Percentiles rank a stretch among this genome's conserved stretches.
These are phyloP conservation scores for Citrus mangshanensis DNA, from an alignment of 345 rosid genomes.

Conservation along the genomic window DNA sequence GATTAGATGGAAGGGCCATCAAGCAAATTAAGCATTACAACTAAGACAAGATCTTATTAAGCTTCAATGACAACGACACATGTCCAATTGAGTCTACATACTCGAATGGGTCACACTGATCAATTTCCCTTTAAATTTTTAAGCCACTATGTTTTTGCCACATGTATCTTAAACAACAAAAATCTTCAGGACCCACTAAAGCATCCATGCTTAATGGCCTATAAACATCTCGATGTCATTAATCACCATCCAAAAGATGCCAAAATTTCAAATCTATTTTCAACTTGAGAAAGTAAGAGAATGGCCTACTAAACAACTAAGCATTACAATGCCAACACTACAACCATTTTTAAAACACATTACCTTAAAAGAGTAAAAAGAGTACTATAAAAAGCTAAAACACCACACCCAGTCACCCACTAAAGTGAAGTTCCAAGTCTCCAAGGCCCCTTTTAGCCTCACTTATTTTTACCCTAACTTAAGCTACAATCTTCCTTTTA, in stretches of 20 bases:
- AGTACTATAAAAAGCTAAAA: slow-evolving; percentile 4
- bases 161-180: not conserved
- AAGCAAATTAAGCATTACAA: not conserved
- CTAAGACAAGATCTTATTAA: not conserved
- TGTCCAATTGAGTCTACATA: not conserved
- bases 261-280: slow-evolving; percentile 16
- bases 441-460: not conserved
- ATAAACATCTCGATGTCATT: not conserved
- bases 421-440: not conserved
- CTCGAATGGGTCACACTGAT: not conserved
- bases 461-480: slow-evolving; percentile 12
- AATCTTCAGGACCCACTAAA: not conserved
- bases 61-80: not conserved
- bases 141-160: not conserved
- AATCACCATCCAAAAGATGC: slow-evolving; percentile 2
- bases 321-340: slow-evolving; percentile 11
- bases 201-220: not conserved
- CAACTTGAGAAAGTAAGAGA: slow-evolving; percentile 4
- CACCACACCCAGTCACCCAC: not conserved
- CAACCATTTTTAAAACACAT: not conserved
- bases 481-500: slow-evolving; percentile 10
- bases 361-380: slow-evolving; percentile 2
- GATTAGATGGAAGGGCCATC: not conserved
- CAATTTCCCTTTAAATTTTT: not conserved
- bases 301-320: slow-evolving; percentile 11